Base-by-base conservation (phyloP, 257 asterid species). In the Capsicum rhomboideum region DNA sequence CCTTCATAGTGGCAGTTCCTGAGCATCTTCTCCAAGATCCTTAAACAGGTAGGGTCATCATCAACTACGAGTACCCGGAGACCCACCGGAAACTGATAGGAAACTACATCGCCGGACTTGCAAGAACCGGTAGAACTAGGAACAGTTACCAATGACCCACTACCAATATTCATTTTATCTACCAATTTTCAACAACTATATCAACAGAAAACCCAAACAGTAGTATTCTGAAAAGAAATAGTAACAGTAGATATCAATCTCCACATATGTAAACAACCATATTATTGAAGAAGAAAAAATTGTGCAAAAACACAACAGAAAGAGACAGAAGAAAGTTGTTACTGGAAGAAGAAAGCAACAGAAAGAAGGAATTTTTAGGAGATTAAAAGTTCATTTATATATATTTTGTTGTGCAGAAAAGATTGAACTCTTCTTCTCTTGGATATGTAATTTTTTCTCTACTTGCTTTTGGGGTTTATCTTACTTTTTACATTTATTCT, bases 21-120 rank as follows among this genome's bases (percentile, higher is more conserved):
- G 0, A 95, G 97, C 99, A 97, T 97, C 92, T 93, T 91, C 85
- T 94, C 99, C 91, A 97, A 91, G 92, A 95, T 97, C 93, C 80
- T 90, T 44, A 97, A 91, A 64, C 99, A 95, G 81, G 96, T 95
- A 61, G 93, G 97, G 91, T 97, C 98, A 88, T 97, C 99, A 85
- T 97, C 99, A 66, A 94, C 99, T 44, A 96, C 95, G 31, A 96
- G 97, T 2, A 96, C 98, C 72, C 97, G 91, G 26, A 96, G 91
- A 58, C 98, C 98, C 18, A 89, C 97, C 87, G 99, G 99, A 85
- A 96, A 96, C 88, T 91, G 93, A 86, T 87, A 93, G 52, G 95
- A 54, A 86, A 89, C 95, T 10, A 68, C 99, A 75, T 93, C 95
- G 54, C 84, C 90, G 82, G 97, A 89, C 91, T 87, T 94, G 90